phyloP scores from a whole-genome alignment of 1,139 yeast genomes.

The Candida mesenterica region DNA sequence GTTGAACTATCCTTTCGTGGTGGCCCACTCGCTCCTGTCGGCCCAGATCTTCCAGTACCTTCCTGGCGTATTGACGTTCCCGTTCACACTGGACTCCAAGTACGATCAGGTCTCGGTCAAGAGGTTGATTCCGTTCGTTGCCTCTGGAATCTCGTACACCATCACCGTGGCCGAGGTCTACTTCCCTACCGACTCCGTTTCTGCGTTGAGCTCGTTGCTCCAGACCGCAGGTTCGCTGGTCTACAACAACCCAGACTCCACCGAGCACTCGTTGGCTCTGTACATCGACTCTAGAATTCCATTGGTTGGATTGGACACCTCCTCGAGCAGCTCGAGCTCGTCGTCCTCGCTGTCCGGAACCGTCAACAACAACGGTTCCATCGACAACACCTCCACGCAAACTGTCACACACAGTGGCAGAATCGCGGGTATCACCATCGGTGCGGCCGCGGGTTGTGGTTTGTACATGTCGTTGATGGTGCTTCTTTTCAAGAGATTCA shows the following conservation, averaged over 20 bases:
- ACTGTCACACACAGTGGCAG: slow-evolving; percentile 34
- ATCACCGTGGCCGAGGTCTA: slow-evolving; percentile 78
- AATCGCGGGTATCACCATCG: slow-evolving; percentile 60
- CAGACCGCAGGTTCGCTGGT: slow-evolving; percentile 44
- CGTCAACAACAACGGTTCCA: slow-evolving; percentile 37
- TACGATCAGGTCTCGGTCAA: slow-evolving; percentile 49
- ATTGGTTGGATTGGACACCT: slow-evolving; percentile 46
- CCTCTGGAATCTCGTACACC: slow-evolving; percentile 50
- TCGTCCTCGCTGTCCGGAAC: slow-evolving; percentile 13
- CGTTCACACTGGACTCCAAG: slow-evolving; percentile 39
- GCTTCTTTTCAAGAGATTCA: slow-evolving; percentile 38
- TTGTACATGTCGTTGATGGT: slow-evolving; percentile 56
- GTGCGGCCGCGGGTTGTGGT: slow-evolving; percentile 66
- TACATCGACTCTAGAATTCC: slow-evolving; percentile 68
- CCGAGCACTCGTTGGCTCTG: slow-evolving; percentile 48
- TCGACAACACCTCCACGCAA: slow-evolving; percentile 28
- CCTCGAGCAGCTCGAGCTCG: slow-evolving; percentile 15
- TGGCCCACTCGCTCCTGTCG: slow-evolving; percentile 60
- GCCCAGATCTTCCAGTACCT: slow-evolving; percentile 76
- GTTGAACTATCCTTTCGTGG: slow-evolving; percentile 72
- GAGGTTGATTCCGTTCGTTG: slow-evolving; percentile 64
- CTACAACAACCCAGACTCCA: slow-evolving; percentile 48
- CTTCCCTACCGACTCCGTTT: slow-evolving; percentile 54
- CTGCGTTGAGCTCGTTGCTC: slow-evolving; percentile 44
- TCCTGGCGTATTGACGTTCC: slow-evolving; percentile 54